phyloP scores from a whole-genome alignment of 179 eudicot genomes.

The Corrigiola litoralis region DNA sequence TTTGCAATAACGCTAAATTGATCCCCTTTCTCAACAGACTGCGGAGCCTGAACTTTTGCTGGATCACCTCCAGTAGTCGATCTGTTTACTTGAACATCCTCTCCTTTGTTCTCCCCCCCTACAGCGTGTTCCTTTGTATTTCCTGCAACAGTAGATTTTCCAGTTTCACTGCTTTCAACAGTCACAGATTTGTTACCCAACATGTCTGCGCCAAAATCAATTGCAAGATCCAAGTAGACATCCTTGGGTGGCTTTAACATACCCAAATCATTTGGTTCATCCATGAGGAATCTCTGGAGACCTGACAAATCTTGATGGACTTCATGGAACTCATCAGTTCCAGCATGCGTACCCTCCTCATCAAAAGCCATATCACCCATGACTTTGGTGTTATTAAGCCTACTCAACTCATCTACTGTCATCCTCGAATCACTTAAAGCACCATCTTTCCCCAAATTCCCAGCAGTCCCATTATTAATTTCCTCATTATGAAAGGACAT shows the following conservation, averaged over 20 bases:
- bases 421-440: slow-evolving; percentile 14
- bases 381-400: slow-evolving; percentile 5
- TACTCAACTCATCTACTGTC: slow-evolving; percentile 22
- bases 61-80: slow-evolving; percentile 18
- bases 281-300: slow-evolving; percentile 32
- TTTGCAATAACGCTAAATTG: slow-evolving; percentile 13
- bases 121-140: slow-evolving; percentile 19
- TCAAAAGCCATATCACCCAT: slow-evolving; percentile 5
- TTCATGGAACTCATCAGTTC: not conserved
- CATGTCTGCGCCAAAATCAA: slow-evolving; percentile 29
- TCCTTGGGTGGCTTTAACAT: slow-evolving; percentile 19
- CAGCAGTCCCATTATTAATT: slow-evolving; percentile 13
- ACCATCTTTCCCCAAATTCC: slow-evolving; percentile 12
- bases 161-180: slow-evolving; percentile 21
- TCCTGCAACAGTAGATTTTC: slow-evolving; percentile 18
- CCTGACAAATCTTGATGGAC: slow-evolving; percentile 24
- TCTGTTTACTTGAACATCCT: slow-evolving; percentile 29
- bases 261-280: slow-evolving; percentile 28
- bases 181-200: slow-evolving; percentile 3
- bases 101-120: slow-evolving; percentile 24
- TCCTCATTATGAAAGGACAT: slow-evolving; percentile 6
- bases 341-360: slow-evolving; percentile 11
- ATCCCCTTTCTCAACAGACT: slow-evolving; percentile 20
- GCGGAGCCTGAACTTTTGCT: slow-evolving; percentile 16
- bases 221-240: slow-evolving; percentile 6